Conservation (phyloP, 1,139 yeast species). For the Scheffersomyces stambukii region DNA sequence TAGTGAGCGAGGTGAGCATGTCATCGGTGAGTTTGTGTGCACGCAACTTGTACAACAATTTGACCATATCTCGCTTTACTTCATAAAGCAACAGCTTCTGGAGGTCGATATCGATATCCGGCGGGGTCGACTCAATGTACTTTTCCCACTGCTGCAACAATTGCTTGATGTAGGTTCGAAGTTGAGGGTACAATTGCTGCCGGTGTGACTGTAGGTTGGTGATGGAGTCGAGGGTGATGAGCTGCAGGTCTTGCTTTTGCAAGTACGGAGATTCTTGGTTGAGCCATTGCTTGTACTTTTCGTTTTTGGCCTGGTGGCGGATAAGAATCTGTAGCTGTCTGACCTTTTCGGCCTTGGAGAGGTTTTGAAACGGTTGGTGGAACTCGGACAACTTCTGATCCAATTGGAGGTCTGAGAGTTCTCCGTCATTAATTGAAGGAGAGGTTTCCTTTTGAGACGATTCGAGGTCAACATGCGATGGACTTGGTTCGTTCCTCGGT, state of each 20-base stretch:
- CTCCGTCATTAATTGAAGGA: constrained; percentile 14
- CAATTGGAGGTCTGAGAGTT: constrained; percentile 19
- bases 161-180: constrained; percentile 48
- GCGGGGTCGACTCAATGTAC: constrained; percentile 2
- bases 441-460: neutral
- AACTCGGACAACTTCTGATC: constrained; percentile 10
- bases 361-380: constrained; percentile 4
- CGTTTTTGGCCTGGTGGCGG: constrained; percentile 8
- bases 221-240: constrained; percentile 11
- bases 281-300: constrained; percentile 12
- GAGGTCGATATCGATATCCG: constrained; percentile 2
- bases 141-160: constrained; percentile 45
- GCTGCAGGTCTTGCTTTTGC: constrained; percentile 6
- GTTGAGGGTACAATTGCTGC: constrained; percentile 32
- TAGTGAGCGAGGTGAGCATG: constrained; percentile 55
- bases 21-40: constrained; percentile 35
- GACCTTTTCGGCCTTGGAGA: constrained; percentile 9
- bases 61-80: constrained; percentile 58
- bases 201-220: constrained; percentile 8
- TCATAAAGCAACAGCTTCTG: constrained; percentile 31
- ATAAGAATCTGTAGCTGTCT: constrained; percentile 9
- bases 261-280: constrained; percentile 9
- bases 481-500: too few relatives aligned
- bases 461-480: neutral
- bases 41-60: constrained; percentile 57